Evolutionary conservation across 2,329 filamentous ascomycete species (phyloP), one percentile per base, ranked within the genome.

Genomic region (Cytospora chrysosperma): DNA sequence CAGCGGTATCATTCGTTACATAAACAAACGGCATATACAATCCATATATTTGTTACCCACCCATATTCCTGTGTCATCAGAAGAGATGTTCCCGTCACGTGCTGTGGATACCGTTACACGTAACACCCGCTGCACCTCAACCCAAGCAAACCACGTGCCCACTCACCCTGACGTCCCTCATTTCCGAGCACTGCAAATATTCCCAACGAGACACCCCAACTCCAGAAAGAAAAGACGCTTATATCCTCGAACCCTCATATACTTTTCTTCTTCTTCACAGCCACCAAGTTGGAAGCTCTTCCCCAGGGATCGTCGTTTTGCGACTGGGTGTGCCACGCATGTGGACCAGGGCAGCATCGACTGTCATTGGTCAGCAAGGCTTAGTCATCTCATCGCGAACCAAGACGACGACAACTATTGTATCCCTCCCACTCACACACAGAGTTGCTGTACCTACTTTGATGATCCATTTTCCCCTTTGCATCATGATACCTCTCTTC

Each of bases 281-380:
- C 26, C 21, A 32, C 28, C 47, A 9, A 34, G n/a, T 32, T 55
- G 26, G n/a, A n/a, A n/a, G 27, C 21, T 9, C 30, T 24, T 47
- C 34, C 30, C 34, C 32, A 27, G n/a, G 27, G 49, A 27, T 28
- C 26, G 37, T 49, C 58, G 51, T 30, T n/a, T 10, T 49, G 19
- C 43, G 47, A 34, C 34, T 56, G 54, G 56, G 40, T 15, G 56
- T 15, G n/a, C 56, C 61, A 27, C 64, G 56, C 4, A 66, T 66
- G 53, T 64, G 64, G 34, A 62, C 58, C 37, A 61, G 21, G 24
- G 64, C 64, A 59, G 64, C 57, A 30, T 59, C 57, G 61, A 66
- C 64, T 64, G 10, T 53, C 40, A 61, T 61, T 50, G 56, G 62
- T 66, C 62, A 66, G 64, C 26, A 59, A 49, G 37, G 61, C 64